Base-by-base conservation (phyloP, 441 rosid genomes). In the Eutrema salsugineum region DNA sequence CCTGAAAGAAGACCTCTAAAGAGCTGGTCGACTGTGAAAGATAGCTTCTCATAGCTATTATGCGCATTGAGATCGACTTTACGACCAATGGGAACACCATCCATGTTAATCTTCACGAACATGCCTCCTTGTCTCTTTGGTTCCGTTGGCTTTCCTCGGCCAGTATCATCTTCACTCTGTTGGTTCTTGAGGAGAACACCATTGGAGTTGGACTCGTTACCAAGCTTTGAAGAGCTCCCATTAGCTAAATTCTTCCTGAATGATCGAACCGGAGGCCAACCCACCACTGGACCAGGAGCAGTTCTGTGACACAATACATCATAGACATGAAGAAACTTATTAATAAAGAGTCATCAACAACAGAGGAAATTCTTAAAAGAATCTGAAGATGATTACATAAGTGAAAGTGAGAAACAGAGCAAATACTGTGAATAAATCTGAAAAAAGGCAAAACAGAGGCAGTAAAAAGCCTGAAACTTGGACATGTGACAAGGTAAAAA, bases 221-320 rank as follows among this genome's bases (percentile, higher is more conserved):
- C 75, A 55, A 66, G 81, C 72, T 90, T 90, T 44, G 90, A 71
- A 39, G 89, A 75, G 78, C 86, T 89, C 80, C 80, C 74, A 79
- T 76, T 81, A 3, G 92, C 88, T 58, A 94, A 85, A 53, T 92
- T 92, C 85, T 83, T 94, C 84, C 99, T 81, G 32, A 83, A 86
- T 11, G 97, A 87, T 19, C 97, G 82, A 67, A 94, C 85, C 36
- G 99, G 99, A 48, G 99, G 99, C 99, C 99, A 94, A 53, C 99
- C 99, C 55, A 94, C 99, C 20, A 92, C 91, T 76, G 97, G 88
- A 77, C 91, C 91, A 66, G 99, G 90, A 66, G 97, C 98, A 76
- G 85, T 84, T 80, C 99, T 94, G 76, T 68, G 72, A 51, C 0
- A 46, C 44, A 56, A 61, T 8, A 8, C 42, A 51, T 48, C 46